Evolutionary conservation across 2,329 filamentous ascomycete genomes (phyloP), one percentile per base, ranked within the genome.

Genomic region (Colletotrichum scovillei): DNA sequence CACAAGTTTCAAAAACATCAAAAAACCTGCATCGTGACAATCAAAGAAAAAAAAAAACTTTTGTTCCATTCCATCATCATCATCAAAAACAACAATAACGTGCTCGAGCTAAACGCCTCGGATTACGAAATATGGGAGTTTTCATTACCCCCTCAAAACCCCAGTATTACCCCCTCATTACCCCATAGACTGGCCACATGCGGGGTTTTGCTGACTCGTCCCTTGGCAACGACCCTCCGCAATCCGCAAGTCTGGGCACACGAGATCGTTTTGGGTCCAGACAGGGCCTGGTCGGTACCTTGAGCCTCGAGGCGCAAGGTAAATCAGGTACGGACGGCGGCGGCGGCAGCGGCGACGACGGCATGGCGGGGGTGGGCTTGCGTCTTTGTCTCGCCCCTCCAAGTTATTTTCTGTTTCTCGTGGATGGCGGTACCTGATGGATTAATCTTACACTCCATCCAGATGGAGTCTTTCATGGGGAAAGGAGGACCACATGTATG

Each of bases 141-240:
- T 73, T 59, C 70, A 73, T 73, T 73, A 73, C 70, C 70, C 70
- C 70, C 35, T 73, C 66, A 28, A 73, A 73, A 73, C 70, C 70
- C 70, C 66, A 35, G 53, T 70, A 73, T 73, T 73, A 73, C 69
- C 69, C 69, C 69, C 69, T 69, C 69, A 72, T 72, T 72, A 72
- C 70, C 70, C 70, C 70, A 73, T 73, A 73, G 49, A 56, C 70
- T 73, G 70, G 60, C 67, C 67, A 70, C 70, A 69, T 73, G 70
- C 70, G 67, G 70, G 70, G 70, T 60, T 64, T 63, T 32, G 62
- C 60, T 73, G 70, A 73, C 70, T 73, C 70, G 70, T 69, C 60
- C 64, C 70, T 69, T 73, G 66, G 67, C 67, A 49, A 64, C 6
- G 14, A 42, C 38, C 26, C 57, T 30, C 32, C 49, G 49, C 62